Evolutionary conservation across 148 eudicot genomes (phyloP), one percentile per base, ranked within the genome.

Genomic region (Heliamphora exappendiculata): DNA sequence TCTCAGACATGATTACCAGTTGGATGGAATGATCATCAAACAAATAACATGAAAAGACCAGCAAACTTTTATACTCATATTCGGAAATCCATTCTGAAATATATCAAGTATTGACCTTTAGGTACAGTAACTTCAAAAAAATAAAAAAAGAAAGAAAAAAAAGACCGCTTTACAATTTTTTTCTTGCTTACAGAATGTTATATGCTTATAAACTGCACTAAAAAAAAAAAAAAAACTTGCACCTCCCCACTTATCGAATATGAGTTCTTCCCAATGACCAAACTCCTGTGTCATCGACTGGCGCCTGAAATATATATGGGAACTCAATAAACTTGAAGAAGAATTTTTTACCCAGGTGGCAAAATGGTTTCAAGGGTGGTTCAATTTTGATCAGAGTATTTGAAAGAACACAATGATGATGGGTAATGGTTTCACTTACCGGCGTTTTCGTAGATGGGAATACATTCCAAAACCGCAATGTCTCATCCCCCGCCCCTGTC

Each of bases 401-500:
- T 16, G n/a, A 39, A 20, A 17, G 26, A 2, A 42, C 3, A n/a
- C 51, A 39, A 17, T 22, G n/a, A 17, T 13, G n/a, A n/a, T 29
- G 67, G 5, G 8, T 36, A 20, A 19, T 60, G 28, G 51, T 6
- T 39, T 60, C 34, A 88, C 90, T 74, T 81, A 92, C 97, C 73
- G 86, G 93, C 37, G 94, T 85, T 86, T 91, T 95, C 51, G 86
- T 66, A 20, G 99, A 95, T 59, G 99, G 99, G 86, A 95, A 95
- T 53, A 95, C 84, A 80, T 93, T 95, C 99, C 99, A 95, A 78
- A 95, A 95, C 53, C 99, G 77, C 47, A 93, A 78, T 22, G 99
- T 95, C 75, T 95, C 99, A 44, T 95, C 99, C 55, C 99, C 98
- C 31, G 99, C 99, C 72, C 97, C 99, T 5, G 99, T 95, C 49